Evolutionary conservation across 106 monocot genomes (phyloP), one percentile per base, ranked within the genome.

Genomic region (Phalaenopsis aphrodite): DNA sequence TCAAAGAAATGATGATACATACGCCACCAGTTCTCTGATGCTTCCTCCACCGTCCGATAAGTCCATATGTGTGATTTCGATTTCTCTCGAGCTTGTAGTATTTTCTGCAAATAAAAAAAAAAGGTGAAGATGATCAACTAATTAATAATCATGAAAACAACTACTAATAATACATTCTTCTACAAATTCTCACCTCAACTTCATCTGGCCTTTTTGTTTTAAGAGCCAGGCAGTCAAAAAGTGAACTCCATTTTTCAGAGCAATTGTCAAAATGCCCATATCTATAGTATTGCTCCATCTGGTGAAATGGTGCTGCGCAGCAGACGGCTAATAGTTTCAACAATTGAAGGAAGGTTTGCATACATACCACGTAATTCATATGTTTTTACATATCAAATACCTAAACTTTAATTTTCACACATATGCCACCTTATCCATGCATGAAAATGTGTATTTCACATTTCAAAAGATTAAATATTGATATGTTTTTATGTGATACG

Each of bases 211-310:
- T 89, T 87, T 94, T 94, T 64, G 94, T 98, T 83, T 98, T 98
- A 76, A 98, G 86, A 56, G 78, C 84, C 74, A 98, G 80, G 80
- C 98, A 98, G 56, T 98, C 98, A 80, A 82, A 81, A 72, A 98
- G 94, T 24, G 83, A 77, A 78, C 81, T 87, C 94, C 98, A 98
- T 76, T 94, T 94, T 23, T 84, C 87, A 78, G 89, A 89, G 81
- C 94, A 98, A 79, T 37, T 94, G 76, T 98, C 94, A 76, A 92
- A 92, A 46, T 94, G 84, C 74, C 98, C 98, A 71, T 85, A 73
- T 83, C 98, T 82, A 82, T 98, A 98, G 75, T 97, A 97, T 72
- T 90, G 88, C 79, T 97, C 92, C 96, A 94, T 90, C 81, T 97
- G 96, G 83, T 97, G 86, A 81, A 90, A 88, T 77, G 96, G 96